Evolutionary conservation across 73 alveolate species (phyloP).

Genomic region (Paramecium pentaurelia): DNA sequence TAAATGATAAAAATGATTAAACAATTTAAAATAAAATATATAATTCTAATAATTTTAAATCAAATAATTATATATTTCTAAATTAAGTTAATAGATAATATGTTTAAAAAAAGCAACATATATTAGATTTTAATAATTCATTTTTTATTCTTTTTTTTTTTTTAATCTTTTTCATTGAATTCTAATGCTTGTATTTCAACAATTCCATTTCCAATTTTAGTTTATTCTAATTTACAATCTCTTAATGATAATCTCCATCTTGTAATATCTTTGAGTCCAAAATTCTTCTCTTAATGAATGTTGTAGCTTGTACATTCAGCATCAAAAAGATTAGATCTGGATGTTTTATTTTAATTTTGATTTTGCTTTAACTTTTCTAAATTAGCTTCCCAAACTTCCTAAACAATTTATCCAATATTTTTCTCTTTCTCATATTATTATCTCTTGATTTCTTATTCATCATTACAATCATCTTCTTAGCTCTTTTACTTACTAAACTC

Average conservation of each 20-base stretch:
- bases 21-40: too few relatives aligned
- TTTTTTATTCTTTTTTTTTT: conserved; percentile 1
- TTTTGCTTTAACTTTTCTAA: background rate
- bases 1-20: too few relatives aligned
- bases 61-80: background rate
- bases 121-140: background rate
- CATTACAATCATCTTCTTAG: background rate
- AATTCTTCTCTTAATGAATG: conserved; percentile 16
- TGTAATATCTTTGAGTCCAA: conserved; percentile 18
- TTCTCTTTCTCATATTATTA: background rate
- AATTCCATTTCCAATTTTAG: background rate
- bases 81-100: too few relatives aligned
- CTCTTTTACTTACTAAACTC: background rate
- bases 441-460: background rate
- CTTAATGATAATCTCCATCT: conserved; percentile 36
- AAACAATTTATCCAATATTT: background rate
- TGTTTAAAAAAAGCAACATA: background rate
- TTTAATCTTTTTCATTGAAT: background rate
- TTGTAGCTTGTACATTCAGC: conserved; percentile 38
- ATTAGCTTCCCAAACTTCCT: conserved; percentile 17
- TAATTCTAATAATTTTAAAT: too few relatives aligned
- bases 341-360: background rate
- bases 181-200: conserved; percentile 29
- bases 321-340: background rate
- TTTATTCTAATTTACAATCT: background rate